Percentiles rank a stretch among this genome's conserved stretches.
Conservation (phyloP, 805 yeast genomes). For the Schwanniomyces polymorphus region DNA sequence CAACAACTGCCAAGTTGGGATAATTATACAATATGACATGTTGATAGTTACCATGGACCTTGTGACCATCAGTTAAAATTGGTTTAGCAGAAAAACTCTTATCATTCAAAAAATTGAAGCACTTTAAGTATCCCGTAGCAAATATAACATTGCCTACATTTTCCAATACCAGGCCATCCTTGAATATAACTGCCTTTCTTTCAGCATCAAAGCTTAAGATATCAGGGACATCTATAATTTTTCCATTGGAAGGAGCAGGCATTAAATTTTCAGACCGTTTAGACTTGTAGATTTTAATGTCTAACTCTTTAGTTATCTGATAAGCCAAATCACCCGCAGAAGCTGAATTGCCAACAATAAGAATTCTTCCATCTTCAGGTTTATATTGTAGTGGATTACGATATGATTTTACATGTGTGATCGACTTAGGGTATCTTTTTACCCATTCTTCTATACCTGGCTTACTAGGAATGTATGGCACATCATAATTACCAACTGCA, state of each 20-base stretch:
- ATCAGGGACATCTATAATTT: conserved; percentile 30
- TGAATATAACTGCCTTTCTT: conserved; percentile 21
- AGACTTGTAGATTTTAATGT: conserved; percentile 20
- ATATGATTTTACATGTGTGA: conserved; percentile 28
- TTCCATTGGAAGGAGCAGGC: conserved; percentile 12
- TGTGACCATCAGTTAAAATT: conserved; percentile 29
- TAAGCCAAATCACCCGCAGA: conserved; percentile 74
- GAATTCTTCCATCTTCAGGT: conserved; percentile 34
- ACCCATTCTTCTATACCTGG: conserved; percentile 28
- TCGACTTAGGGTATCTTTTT: conserved; percentile 18
- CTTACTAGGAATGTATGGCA: conserved; percentile 28
- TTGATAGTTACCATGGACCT: conserved; percentile 36
- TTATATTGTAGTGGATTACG: conserved; percentile 20
- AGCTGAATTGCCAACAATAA: conserved; percentile 77
- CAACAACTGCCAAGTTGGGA: conserved; percentile 40
- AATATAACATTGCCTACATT: conserved; percentile 29
- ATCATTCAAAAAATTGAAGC: conserved; percentile 30
- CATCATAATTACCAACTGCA: conserved; percentile 30
- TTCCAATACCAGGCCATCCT: conserved; percentile 21
- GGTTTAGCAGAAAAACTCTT: conserved; percentile 11
- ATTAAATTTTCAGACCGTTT: conserved; percentile 2
- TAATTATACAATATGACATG: conserved; percentile 43
- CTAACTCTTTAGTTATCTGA: conserved; percentile 48
- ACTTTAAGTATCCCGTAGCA: conserved; percentile 41
- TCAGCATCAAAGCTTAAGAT: conserved; percentile 36